These are phyloP conservation scores for Geranium incanum DNA, from an alignment of 441 rosid genomes.

Conservation along the genomic window DNA sequence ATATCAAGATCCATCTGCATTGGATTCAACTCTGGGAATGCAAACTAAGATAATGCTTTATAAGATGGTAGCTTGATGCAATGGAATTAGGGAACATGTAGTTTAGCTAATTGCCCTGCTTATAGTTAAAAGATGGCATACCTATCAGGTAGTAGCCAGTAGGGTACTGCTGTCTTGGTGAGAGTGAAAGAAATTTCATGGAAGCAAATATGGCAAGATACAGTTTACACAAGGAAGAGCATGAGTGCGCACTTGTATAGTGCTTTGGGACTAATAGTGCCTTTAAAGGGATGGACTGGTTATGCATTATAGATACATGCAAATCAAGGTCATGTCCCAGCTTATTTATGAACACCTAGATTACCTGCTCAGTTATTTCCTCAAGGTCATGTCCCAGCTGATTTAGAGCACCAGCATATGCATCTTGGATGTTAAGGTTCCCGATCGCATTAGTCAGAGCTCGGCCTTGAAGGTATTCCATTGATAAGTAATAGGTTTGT, in stretches of 20 bases:
- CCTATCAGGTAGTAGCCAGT: background rate
- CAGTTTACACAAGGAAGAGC: constrained; percentile 1
- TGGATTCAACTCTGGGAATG: background rate
- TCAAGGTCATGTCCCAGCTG: constrained; percentile 76
- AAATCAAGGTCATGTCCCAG: too few relatives aligned
- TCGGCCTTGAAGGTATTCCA: constrained; percentile 99
- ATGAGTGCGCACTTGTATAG: background rate
- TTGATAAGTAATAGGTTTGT: constrained; percentile 88
- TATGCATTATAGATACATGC: background rate
- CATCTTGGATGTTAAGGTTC: constrained; percentile 57
- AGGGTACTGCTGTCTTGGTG: background rate
- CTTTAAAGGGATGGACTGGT: background rate
- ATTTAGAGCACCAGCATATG: constrained; percentile 73
- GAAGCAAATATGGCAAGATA: background rate
- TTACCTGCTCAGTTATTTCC: constrained; percentile 76
- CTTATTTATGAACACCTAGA: constrained; percentile 10
- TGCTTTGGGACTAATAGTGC: background rate
- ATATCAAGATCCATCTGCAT: constrained; percentile 5
- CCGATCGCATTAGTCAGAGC: constrained; percentile 89
- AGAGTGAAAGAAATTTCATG: background rate
- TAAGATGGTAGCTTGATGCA: background rate
- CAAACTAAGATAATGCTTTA: constrained; percentile 6
- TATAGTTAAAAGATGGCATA: background rate
- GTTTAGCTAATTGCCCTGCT: background rate
- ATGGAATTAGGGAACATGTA: background rate